These are phyloP conservation scores for Mortierella antarctica DNA, from an alignment of 192 early-diverging fungal genomes.

Conservation along the genomic window DNA sequence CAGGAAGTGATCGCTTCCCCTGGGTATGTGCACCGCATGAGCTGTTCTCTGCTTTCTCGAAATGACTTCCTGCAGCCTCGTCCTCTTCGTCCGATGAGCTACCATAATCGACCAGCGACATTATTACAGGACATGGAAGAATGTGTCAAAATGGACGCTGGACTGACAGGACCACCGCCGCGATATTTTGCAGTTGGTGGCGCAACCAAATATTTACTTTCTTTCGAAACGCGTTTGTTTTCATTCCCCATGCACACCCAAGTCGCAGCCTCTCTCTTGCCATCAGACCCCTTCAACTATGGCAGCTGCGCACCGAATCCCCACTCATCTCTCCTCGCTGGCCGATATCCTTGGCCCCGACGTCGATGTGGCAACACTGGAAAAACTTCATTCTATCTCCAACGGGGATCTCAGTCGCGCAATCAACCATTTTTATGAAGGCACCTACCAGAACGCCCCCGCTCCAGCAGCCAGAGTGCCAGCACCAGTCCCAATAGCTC, in stretches of 20 bases:
- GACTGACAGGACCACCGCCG: neutral
- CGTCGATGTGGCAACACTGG: slow-evolving; percentile 39
- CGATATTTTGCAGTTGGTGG: neutral
- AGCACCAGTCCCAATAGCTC: neutral
- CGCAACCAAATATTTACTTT: slow-evolving; percentile 2
- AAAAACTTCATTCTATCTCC: slow-evolving; percentile 42
- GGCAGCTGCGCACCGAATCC: slow-evolving; percentile 17
- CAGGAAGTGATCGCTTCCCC: no score
- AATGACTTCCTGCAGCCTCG: neutral
- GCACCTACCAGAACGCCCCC: slow-evolving; percentile 23
- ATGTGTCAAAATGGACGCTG: neutral
- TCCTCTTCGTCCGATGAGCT: slow-evolving; percentile 46
- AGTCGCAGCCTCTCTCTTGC: neutral
- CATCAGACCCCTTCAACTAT: slow-evolving; percentile 2
- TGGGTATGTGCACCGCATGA: no score
- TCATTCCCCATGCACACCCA: neutral
- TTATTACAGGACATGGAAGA: neutral
- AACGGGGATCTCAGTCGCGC: slow-evolving; percentile 57
- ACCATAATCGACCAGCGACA: slow-evolving; percentile 42
- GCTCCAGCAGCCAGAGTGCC: neutral
- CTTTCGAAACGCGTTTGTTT: slow-evolving; percentile 41
- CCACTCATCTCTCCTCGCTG: slow-evolving; percentile 31
- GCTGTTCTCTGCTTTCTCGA: neutral
- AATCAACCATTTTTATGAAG: slow-evolving; percentile 55
- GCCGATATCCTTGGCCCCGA: slow-evolving; percentile 46